Conservation (phyloP, 208 protist species). For the Trypanosoma theileri region DNA sequence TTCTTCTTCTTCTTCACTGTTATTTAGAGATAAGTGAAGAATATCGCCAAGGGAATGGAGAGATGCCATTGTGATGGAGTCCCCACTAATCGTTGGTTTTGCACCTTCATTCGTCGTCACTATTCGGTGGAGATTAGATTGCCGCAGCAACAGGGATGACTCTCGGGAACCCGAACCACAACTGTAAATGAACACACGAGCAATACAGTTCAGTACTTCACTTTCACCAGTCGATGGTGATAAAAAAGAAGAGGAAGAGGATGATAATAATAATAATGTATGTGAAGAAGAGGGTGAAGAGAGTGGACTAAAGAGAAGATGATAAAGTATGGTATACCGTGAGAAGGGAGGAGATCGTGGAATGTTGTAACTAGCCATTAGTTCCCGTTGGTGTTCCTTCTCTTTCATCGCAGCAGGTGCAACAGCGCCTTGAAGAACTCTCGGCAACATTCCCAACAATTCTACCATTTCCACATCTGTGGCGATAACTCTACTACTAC, state of each 20-base stretch:
- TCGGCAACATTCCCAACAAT: slow-evolving; percentile 18
- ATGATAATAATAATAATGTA: neutral
- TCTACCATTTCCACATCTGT: slow-evolving; percentile 19
- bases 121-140: neutral
- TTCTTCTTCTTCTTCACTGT: neutral
- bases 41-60: slow-evolving; percentile 10
- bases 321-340: slow-evolving; percentile 14
- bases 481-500: neutral
- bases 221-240: neutral
- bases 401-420: neutral
- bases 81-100: neutral
- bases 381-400: slow-evolving; percentile 16
- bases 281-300: neutral
- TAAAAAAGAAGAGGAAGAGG: neutral
- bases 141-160: neutral
- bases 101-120: neutral
- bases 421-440: slow-evolving; percentile 2
- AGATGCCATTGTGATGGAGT: slow-evolving; percentile 6
- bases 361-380: neutral
- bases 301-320: slow-evolving; percentile 14
- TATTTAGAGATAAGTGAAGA: slow-evolving; percentile 16
- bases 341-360: slow-evolving; percentile 15
- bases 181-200: slow-evolving; percentile 1
- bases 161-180: neutral
- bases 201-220: slow-evolving; percentile 18